Evolutionary conservation across 768 basidiomycete genomes (phyloP).

Genomic region (Naganishia randhawae): DNA sequence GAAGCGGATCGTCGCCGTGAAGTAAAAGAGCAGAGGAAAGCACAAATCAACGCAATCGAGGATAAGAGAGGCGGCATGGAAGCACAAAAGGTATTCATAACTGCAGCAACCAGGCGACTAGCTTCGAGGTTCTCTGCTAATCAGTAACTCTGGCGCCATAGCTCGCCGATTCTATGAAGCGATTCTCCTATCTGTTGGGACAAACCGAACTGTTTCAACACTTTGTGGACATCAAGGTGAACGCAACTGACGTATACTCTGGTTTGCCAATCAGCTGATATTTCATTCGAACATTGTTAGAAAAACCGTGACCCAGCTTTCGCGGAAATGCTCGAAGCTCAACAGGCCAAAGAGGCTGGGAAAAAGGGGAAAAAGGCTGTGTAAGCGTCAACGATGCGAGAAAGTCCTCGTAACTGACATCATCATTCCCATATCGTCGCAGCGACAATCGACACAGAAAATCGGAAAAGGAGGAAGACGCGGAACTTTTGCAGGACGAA

Average conservation of each 20-base stretch:
- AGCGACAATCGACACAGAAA: conserved; percentile 86
- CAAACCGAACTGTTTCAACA: conserved; percentile 98
- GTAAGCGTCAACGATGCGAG: conserved; percentile 53
- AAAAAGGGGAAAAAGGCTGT: conserved; percentile 73
- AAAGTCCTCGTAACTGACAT: neutral
- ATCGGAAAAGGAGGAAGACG: conserved; percentile 97
- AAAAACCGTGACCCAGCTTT: conserved; percentile 88
- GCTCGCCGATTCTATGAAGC: conserved; percentile 90
- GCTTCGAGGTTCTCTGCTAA: neutral
- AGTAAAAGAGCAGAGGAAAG: conserved; percentile 54
- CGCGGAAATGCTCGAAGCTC: conserved; percentile 76
- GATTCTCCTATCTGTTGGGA: conserved; percentile 94
- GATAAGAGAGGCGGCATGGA: conserved; percentile 78
- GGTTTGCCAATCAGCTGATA: neutral
- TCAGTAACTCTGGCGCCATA: conserved; percentile 45
- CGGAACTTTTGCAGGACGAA: conserved; percentile 81
- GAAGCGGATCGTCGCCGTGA: conserved; percentile 26
- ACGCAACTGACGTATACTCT: conserved; percentile 25
- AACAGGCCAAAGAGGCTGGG: conserved; percentile 60
- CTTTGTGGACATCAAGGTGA: conserved; percentile 91
- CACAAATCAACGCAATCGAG: conserved; percentile 65
- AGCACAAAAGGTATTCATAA: conserved; percentile 70
- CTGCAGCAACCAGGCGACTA: neutral
- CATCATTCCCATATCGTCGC: conserved; percentile 4
- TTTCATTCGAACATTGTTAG: conserved; percentile 51